Evolutionary conservation across 306 rosid genomes (phyloP).

Genomic region (Casuarina cunninghamiana): DNA sequence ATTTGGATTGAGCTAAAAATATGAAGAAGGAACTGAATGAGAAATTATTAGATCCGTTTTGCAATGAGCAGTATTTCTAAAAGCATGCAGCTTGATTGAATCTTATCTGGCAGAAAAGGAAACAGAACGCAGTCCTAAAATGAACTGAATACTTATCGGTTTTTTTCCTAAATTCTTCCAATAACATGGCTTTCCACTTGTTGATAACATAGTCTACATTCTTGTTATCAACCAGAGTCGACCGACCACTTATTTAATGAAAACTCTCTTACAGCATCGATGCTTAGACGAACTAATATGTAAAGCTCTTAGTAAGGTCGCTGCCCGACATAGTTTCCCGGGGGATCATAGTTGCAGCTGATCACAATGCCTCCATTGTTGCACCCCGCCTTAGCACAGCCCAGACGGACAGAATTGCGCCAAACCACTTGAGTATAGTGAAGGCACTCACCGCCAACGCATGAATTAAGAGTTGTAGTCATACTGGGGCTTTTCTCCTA

Average conservation of each 20-base stretch:
- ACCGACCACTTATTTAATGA: background rate
- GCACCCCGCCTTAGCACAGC: conserved; percentile 37
- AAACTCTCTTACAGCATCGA: background rate
- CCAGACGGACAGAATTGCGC: conserved; percentile 22
- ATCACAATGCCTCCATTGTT: conserved; percentile 13
- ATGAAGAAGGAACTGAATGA: too few relatives aligned
- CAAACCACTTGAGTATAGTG: conserved; percentile 49
- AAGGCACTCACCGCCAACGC: conserved; percentile 21
- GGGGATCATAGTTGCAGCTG: conserved; percentile 35
- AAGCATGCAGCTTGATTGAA: too few relatives aligned
- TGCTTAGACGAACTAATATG: background rate
- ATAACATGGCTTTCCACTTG: too few relatives aligned
- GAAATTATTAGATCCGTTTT: too few relatives aligned
- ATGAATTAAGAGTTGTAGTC: conserved; percentile 14
- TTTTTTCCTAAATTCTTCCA: too few relatives aligned
- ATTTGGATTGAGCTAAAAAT: too few relatives aligned
- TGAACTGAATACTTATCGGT: too few relatives aligned
- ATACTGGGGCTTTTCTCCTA: conserved; percentile 19
- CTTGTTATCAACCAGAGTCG: background rate
- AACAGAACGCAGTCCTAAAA: too few relatives aligned
- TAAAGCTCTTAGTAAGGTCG: conserved; percentile 8
- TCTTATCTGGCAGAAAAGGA: too few relatives aligned
- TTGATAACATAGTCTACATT: too few relatives aligned
- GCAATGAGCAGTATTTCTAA: too few relatives aligned
- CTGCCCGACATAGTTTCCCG: conserved; percentile 23